A percentile compares a stretch with the other conserved stretches of the same genome.
Evolutionary conservation across 306 rosid species (phyloP).

Genomic region (Abrus precatorius): DNA sequence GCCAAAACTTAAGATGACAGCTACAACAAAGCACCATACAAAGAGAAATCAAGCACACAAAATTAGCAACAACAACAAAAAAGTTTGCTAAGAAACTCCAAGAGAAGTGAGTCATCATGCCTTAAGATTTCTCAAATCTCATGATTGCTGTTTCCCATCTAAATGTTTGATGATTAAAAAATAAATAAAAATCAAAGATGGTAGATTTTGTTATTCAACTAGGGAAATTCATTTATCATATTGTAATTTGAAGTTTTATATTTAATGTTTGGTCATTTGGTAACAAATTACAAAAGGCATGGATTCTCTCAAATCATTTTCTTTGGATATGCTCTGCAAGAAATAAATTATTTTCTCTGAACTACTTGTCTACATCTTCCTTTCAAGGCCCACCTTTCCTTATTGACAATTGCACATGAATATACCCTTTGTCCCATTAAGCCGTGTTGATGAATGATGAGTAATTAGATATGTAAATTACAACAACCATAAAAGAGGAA

Average conservation of each 20-base stretch:
- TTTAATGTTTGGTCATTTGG: background rate
- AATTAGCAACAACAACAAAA: background rate
- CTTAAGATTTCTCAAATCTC: background rate
- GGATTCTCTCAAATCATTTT: slow-evolving; percentile 18
- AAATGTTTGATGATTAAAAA: background rate
- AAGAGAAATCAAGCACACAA: background rate
- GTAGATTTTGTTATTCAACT: no score
- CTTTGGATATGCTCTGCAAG: slow-evolving; percentile 11
- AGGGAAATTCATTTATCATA: no score
- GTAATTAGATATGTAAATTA: background rate
- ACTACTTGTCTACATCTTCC: slow-evolving; percentile 34
- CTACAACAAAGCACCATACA: background rate
- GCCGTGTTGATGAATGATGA: slow-evolving; percentile 24
- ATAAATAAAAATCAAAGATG: background rate
- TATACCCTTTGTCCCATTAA: slow-evolving; percentile 49
- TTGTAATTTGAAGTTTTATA: no score
- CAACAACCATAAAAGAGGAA: slow-evolving; percentile 20
- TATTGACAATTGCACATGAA: slow-evolving; percentile 37
- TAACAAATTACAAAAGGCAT: background rate
- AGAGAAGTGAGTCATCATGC: background rate
- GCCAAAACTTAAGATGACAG: background rate
- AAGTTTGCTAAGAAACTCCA: background rate
- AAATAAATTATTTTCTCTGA: slow-evolving; percentile 28
- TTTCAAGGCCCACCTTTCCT: slow-evolving; percentile 32
- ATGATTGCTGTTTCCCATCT: background rate